A percentile compares a stretch with the other conserved stretches of the same genome.
phyloP scores from a whole-genome alignment of 306 rosid species.

The Acacia melanoxylon region DNA sequence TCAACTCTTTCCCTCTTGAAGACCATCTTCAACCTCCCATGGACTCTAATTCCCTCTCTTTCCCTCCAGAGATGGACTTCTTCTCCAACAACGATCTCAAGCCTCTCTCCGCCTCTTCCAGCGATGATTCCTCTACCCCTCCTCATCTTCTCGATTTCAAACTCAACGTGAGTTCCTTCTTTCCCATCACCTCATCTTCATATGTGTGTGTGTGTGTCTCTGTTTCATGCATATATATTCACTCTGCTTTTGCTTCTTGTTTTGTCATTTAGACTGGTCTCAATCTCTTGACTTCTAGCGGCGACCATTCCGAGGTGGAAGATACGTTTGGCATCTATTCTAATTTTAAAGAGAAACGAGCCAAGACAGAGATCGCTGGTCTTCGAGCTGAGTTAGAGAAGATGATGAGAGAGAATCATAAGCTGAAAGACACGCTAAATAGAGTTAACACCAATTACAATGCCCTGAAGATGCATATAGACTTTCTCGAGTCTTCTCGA shows the following conservation, averaged over 20 bases:
- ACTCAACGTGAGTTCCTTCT: slow-evolving; percentile 54
- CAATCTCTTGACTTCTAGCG: slow-evolving; percentile 61
- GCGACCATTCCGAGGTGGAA: slow-evolving; percentile 67
- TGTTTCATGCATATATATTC: background rate
- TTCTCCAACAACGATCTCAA: slow-evolving; percentile 39
- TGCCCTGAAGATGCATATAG: slow-evolving; percentile 48
- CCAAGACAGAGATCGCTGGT: slow-evolving; percentile 51
- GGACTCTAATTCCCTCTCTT: slow-evolving; percentile 44
- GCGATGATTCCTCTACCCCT: background rate
- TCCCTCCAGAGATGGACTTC: slow-evolving; percentile 66
- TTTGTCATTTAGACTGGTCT: slow-evolving; percentile 62
- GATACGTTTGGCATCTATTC: slow-evolving; percentile 32
- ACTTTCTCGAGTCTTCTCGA: slow-evolving; percentile 32
- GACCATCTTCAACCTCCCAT: slow-evolving; percentile 27
- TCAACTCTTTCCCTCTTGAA: slow-evolving; percentile 62
- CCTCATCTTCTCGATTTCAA: slow-evolving; percentile 40
- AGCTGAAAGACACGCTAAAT: slow-evolving; percentile 44
- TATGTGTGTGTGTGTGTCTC: too few species aligned
- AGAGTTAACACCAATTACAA: slow-evolving; percentile 46
- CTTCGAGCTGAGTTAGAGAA: slow-evolving; percentile 59
- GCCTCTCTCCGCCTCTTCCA: slow-evolving; percentile 17
- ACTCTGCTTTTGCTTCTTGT: background rate
- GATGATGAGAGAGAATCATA: slow-evolving; percentile 58
- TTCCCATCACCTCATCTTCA: background rate
- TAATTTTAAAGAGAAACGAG: slow-evolving; percentile 43